Evolutionary conservation across 139 green algal genomes (phyloP).

Genomic region (Closterium sp.): DNA sequence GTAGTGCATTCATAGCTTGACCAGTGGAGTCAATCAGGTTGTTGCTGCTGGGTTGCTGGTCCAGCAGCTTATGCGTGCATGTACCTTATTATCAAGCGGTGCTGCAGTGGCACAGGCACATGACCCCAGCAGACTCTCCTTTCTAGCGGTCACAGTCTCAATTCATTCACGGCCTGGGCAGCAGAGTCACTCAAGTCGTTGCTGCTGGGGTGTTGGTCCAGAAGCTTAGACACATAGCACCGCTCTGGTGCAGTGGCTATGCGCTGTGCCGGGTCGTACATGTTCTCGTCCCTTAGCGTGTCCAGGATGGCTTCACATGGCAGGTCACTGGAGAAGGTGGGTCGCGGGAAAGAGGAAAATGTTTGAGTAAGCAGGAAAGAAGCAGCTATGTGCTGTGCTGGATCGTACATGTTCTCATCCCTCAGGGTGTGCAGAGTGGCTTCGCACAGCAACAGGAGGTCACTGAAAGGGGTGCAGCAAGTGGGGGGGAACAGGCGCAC

Average conservation of each 20-base stretch:
- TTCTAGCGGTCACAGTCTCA: too few species aligned
- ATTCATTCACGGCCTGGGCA: too few species aligned
- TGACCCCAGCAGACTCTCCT: too few species aligned
- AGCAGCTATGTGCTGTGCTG: neutral
- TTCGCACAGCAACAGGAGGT: neutral
- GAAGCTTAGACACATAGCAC: constrained; percentile 1
- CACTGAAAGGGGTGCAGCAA: neutral
- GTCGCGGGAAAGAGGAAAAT: neutral
- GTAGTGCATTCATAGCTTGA: too few species aligned
- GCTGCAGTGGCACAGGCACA: too few species aligned
- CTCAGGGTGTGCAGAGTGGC: neutral
- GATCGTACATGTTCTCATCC: neutral
- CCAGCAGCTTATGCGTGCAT: too few species aligned
- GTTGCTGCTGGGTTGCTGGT: too few species aligned
- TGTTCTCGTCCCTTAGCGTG: constrained; percentile 5
- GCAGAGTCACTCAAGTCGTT: neutral
- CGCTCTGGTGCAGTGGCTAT: neutral
- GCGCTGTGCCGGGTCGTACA: constrained; percentile 2
- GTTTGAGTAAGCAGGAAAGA: neutral
- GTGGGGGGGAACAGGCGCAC: too few species aligned
- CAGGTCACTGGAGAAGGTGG: neutral
- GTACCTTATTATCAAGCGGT: too few species aligned
- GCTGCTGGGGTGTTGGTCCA: constrained; percentile 3
- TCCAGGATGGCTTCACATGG: constrained; percentile 1
- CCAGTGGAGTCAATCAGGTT: too few species aligned